Evolutionary conservation across 1,139 yeast genomes (phyloP).

Genomic region (Yamadazyma epiphylla): DNA sequence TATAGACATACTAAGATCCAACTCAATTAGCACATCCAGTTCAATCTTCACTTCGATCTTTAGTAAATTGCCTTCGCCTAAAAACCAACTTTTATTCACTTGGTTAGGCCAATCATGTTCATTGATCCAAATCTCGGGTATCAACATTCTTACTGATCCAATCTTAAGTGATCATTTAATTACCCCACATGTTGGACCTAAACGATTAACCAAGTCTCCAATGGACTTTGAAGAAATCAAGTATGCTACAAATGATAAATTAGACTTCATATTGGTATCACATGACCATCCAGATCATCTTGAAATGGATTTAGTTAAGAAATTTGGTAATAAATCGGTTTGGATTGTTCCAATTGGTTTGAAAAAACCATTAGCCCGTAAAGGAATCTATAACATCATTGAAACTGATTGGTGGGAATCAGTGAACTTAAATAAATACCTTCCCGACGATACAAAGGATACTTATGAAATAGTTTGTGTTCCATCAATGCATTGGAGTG

Average conservation of each 20-base stretch:
- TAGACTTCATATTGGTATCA: conserved; percentile 75
- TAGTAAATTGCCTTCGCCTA: conserved; percentile 24
- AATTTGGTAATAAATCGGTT: conserved; percentile 55
- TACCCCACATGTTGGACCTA: conserved; percentile 68
- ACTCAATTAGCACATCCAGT: conserved; percentile 25
- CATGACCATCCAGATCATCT: conserved; percentile 96
- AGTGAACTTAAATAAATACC: conserved; percentile 35
- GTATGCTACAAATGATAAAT: conserved; percentile 38
- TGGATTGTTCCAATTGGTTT: conserved; percentile 92
- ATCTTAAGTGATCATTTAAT: conserved; percentile 68
- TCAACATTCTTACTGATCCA: conserved; percentile 83
- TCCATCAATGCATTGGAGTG: conserved; percentile 99
- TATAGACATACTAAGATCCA: conserved; percentile 38
- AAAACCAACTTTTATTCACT: conserved; percentile 58
- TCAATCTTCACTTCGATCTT: conserved; percentile 21
- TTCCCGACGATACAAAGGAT: conserved; percentile 32
- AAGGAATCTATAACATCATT: conserved; percentile 53
- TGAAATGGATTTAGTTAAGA: conserved; percentile 56
- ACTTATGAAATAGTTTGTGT: conserved; percentile 79
- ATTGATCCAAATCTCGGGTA: conserved; percentile 63
- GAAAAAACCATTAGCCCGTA: conserved; percentile 50
- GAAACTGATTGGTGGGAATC: conserved; percentile 96
- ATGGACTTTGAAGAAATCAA: conserved; percentile 62
- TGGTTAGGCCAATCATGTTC: conserved; percentile 96
- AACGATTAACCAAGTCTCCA: conserved; percentile 72